Evolutionary conservation across 352 stramenopile species (phyloP).

Genomic region (Thalassiosira ordinaria): DNA sequence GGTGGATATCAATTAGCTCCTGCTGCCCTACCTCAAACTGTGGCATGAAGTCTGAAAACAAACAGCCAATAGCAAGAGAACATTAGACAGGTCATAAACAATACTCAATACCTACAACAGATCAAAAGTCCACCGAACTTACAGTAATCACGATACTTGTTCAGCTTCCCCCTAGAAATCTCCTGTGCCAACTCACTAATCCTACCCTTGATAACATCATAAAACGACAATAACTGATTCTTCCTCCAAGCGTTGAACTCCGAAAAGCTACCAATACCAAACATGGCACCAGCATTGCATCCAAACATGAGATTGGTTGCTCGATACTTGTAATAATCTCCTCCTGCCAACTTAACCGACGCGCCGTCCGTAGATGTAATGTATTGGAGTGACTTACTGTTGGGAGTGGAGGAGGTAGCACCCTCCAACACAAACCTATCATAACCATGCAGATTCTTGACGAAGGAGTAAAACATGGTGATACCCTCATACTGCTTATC

Average conservation of each 20-base stretch:
- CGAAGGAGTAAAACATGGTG: conserved; percentile 54
- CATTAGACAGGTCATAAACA: neutral
- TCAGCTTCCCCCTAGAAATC: conserved; percentile 31
- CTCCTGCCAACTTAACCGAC: conserved; percentile 45
- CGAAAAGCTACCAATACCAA: conserved; percentile 55
- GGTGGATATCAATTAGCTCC: conserved; percentile 67
- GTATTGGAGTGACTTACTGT: conserved; percentile 64
- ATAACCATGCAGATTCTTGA: conserved; percentile 62
- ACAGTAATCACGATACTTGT: conserved; percentile 74
- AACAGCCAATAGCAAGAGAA: neutral
- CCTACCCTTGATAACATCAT: conserved; percentile 45
- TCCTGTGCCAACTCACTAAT: conserved; percentile 44
- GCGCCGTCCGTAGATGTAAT: conserved; percentile 53
- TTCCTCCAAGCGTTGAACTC: conserved; percentile 72
- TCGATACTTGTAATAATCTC: conserved; percentile 75
- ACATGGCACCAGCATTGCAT: conserved; percentile 63
- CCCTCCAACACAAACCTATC: conserved; percentile 63
- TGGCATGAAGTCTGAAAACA: conserved; percentile 61
- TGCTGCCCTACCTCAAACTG: conserved; percentile 72
- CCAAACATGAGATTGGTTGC: conserved; percentile 70
- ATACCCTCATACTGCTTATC: conserved; percentile 58
- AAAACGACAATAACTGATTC: conserved; percentile 66
- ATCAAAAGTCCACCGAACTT: too few relatives aligned
- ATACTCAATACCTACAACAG: too few relatives aligned
- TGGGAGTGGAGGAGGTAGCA: conserved; percentile 62